A percentile compares a stretch with the other conserved stretches of the same genome.
Conservation (phyloP, 228 moss, liverwort and hornwort species). For the Sphagnum fallax region DNA sequence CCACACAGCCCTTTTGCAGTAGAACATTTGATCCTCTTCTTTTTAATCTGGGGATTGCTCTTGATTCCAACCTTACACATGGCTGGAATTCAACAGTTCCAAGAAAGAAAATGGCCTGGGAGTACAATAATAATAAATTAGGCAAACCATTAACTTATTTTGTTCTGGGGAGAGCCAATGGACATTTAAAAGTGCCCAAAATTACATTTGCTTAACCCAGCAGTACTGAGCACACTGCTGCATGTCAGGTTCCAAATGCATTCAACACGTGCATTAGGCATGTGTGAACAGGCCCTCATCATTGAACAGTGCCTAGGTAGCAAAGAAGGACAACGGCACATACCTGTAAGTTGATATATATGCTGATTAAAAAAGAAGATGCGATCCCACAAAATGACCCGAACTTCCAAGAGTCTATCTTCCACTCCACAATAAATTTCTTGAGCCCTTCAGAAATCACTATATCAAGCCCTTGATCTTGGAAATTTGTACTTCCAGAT, state of each 20-base stretch:
- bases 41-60: no score
- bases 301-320: not conserved
- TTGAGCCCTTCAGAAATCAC: constrained; percentile 1
- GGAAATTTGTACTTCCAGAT: not conserved
- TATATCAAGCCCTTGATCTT: not conserved
- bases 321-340: not conserved
- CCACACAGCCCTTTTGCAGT: no score
- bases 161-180: no score
- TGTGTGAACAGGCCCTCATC: not conserved
- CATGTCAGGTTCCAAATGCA: not conserved
- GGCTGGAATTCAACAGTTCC: no score
- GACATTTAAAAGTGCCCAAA: no score
- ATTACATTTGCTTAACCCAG: no score
- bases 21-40: no score
- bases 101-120: no score
- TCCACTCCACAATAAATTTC: not conserved
- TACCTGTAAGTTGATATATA: constrained; percentile 53
- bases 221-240: not conserved
- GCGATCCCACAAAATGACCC: constrained; percentile 34
- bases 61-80: no score
- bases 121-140: no score
- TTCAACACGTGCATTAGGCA: not conserved
- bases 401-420: constrained; percentile 27
- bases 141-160: no score
- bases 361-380: constrained; percentile 19